Percentiles rank a stretch among this genome's conserved stretches.
phyloP scores from a whole-genome alignment of 2,329 filamentous ascomycete species.

The Pseudocercospora pini-densiflorae region DNA sequence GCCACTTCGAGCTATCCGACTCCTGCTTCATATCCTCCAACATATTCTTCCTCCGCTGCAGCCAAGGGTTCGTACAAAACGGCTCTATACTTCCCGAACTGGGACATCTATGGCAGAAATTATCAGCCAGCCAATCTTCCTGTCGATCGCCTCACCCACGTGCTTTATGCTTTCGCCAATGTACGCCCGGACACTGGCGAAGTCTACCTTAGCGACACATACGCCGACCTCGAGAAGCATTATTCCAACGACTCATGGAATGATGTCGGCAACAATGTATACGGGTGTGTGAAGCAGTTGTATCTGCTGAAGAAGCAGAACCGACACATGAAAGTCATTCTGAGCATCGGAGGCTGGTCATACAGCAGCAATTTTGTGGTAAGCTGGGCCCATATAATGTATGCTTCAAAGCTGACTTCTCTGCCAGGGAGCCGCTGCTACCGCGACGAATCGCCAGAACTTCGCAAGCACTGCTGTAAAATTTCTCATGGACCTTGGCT shows the following conservation, averaged over 20 bases:
- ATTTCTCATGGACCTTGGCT: slow-evolving; percentile 78
- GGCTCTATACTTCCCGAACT: slow-evolving; percentile 31
- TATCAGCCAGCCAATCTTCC: slow-evolving; percentile 85
- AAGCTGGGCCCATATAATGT: neutral
- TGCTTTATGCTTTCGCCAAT: slow-evolving; percentile 94
- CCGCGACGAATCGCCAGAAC: slow-evolving; percentile 60
- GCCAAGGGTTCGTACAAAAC: slow-evolving; percentile 19
- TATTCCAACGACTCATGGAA: slow-evolving; percentile 70
- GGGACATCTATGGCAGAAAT: slow-evolving; percentile 55
- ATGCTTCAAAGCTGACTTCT: slow-evolving; percentile 2
- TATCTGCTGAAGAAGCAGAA: slow-evolving; percentile 76
- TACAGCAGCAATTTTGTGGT: slow-evolving; percentile 77
- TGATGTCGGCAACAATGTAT: slow-evolving; percentile 70
- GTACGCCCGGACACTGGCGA: slow-evolving; percentile 78
- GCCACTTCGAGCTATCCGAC: neutral
- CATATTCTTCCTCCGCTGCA: neutral
- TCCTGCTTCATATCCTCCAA: neutral
- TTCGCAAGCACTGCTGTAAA: slow-evolving; percentile 76
- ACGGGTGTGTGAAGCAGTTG: slow-evolving; percentile 78
- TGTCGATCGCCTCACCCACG: slow-evolving; percentile 78
- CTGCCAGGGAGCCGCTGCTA: slow-evolving; percentile 61
- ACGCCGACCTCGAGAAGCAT: slow-evolving; percentile 70
- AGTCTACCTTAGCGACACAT: slow-evolving; percentile 72
- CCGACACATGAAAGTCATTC: slow-evolving; percentile 75
- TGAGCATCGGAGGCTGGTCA: slow-evolving; percentile 84